Base-by-base conservation (phyloP, 2,329 filamentous ascomycete species). In the Aspergillus terreus region DNA sequence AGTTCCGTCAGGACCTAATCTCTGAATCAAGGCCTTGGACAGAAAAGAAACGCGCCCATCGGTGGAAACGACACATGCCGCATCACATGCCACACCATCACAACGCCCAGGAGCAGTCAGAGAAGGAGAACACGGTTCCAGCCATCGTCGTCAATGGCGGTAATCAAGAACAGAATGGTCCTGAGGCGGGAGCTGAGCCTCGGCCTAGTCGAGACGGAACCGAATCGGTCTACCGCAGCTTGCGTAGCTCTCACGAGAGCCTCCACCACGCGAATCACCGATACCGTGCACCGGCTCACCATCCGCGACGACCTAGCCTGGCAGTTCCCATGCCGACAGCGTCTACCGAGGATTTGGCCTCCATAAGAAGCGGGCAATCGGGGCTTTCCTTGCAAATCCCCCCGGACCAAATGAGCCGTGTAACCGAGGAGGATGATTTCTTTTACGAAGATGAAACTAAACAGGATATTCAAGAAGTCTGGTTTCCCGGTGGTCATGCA, bases 381-480 rank as follows among this genome's bases (percentile, higher is more conserved):
- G 62, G 59, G 4, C 46, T 61, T 4, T 71, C 68, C 1, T 58
- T 71, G 17, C 62, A 63, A 17, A 54, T 69, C 1, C 66, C 27
- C 27, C 27, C 67, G 6, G 46, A 35, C n/a, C 46, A 36, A 9
- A 35, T 42, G 6, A 53, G 56, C 15, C 49, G 50, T 23, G 49
- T 47, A 14, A 59, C 51, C 4, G 50, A 57, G 11, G 60, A 67
- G 10, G 58, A 57, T 42, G 62, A 63, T 4, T 30, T 30, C 7
- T 30, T 30, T 3, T 63, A 63, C 14, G 69, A 73, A 12, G 64
- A 71, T 12, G 63, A 66, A n/a, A 52, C 51, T 0, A 76, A 78
- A 1, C 88, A 92, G 62, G 87, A 92, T 58, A 86, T 92, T 44
- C 81, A 88, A 53, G 89, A 94, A 62, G 81, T 92, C 7, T 76